phyloP scores from a whole-genome alignment of 257 asterid genomes.

The Solanum ossicruentum region DNA sequence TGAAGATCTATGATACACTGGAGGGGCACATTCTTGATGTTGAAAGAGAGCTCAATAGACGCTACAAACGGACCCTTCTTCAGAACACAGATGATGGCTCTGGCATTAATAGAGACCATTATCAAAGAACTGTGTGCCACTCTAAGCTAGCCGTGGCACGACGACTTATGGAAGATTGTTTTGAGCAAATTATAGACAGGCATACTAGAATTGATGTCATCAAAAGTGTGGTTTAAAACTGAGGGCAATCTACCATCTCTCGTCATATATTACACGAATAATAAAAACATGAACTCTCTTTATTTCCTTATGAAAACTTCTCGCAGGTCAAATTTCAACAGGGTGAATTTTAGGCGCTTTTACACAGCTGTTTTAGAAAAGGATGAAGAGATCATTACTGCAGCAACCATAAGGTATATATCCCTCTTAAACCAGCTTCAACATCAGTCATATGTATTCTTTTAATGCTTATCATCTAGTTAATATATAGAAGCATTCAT shows the following conservation, averaged over 20 bases:
- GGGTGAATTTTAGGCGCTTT: constrained; percentile 31
- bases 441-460: not conserved
- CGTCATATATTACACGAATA: not conserved
- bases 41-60: constrained; percentile 21
- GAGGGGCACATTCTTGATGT: constrained; percentile 17
- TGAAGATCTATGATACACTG: constrained; percentile 22
- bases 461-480: not conserved
- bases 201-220: constrained; percentile 24
- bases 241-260: constrained; percentile 20
- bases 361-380: constrained; percentile 49
- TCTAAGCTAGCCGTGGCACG: constrained; percentile 49
- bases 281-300: not conserved
- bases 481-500: constrained; percentile 21
- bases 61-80: constrained; percentile 40
- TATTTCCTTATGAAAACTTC: not conserved
- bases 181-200: constrained; percentile 35
- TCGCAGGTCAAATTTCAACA: constrained; percentile 37
- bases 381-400: constrained; percentile 43
- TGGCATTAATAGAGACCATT: constrained; percentile 7
- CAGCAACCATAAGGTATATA: constrained; percentile 41
- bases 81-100: constrained; percentile 16
- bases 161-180: constrained; percentile 42
- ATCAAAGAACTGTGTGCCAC: constrained; percentile 29
- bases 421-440: not conserved
- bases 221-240: constrained; percentile 37